These are phyloP conservation scores for Clonostachys chloroleuca DNA, from an alignment of 2,329 filamentous ascomycete species.

Conservation along the genomic window DNA sequence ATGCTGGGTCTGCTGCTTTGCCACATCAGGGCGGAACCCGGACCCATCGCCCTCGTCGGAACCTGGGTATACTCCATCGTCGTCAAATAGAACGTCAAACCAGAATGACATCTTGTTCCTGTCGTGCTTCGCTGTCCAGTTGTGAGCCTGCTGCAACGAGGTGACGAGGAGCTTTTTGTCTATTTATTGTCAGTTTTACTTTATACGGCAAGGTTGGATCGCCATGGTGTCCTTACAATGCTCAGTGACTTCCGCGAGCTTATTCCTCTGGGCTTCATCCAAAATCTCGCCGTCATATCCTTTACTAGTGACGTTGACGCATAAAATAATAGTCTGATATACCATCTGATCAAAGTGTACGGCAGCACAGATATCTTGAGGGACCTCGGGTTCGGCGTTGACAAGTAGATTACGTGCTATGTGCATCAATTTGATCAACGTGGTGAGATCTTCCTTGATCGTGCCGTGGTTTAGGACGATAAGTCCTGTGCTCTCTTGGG, in stretches of 20 bases:
- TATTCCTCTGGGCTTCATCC: constrained; percentile 51
- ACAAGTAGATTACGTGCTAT: constrained; percentile 62
- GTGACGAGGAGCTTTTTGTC: constrained; percentile 65
- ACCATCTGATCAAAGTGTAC: constrained; percentile 63
- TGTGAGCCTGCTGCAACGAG: constrained; percentile 62
- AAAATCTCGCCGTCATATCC: constrained; percentile 61
- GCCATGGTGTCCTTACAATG: constrained; percentile 41
- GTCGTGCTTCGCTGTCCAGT: constrained; percentile 66
- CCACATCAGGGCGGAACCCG: constrained; percentile 49
- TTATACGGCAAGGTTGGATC: background rate
- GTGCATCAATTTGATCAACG: constrained; percentile 63
- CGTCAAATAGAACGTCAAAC: constrained; percentile 62
- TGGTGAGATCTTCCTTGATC: constrained; percentile 58
- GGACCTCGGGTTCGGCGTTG: constrained; percentile 59
- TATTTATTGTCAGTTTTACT: constrained; percentile 15
- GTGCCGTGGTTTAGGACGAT: constrained; percentile 59
- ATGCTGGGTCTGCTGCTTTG: constrained; percentile 56
- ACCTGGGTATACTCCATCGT: constrained; percentile 42
- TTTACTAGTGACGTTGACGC: constrained; percentile 63
- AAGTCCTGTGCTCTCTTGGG: constrained; percentile 57
- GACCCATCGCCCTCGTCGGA: constrained; percentile 47
- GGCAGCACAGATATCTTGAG: constrained; percentile 61
- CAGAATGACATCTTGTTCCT: constrained; percentile 68
- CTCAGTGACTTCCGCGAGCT: constrained; percentile 60
- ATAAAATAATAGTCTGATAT: constrained; percentile 60